Conservation (phyloP, 768 basidiomycete genomes). For the Steccherinum ochraceum region DNA sequence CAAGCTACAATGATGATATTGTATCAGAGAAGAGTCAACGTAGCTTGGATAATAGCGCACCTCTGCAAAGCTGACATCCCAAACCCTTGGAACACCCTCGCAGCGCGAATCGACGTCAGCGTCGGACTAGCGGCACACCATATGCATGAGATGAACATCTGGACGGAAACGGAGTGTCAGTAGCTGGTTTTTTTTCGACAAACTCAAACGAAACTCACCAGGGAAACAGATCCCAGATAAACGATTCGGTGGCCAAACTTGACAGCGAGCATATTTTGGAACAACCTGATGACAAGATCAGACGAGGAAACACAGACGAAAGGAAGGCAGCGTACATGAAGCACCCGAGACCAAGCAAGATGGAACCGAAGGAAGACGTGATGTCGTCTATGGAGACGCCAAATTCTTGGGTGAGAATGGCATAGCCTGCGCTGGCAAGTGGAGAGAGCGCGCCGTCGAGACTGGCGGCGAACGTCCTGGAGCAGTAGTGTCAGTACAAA, state of each 20-base stretch:
- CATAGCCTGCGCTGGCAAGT: conserved; percentile 38
- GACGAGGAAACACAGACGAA: not conserved
- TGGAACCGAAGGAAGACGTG: conserved; percentile 35
- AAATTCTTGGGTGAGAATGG: conserved; percentile 33
- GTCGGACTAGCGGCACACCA: conserved; percentile 39
- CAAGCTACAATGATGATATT: conserved; percentile 18
- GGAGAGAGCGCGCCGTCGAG: conserved; percentile 37
- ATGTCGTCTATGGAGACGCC: conserved; percentile 35
- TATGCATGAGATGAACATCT: conserved; percentile 41
- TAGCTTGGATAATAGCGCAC: conserved; percentile 13
- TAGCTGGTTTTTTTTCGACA: no score
- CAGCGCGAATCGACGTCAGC: conserved; percentile 34
- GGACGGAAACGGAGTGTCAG: no score
- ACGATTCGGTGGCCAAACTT: conserved; percentile 43
- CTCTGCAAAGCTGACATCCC: conserved; percentile 39
- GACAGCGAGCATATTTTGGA: conserved; percentile 33
- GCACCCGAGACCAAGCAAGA: conserved; percentile 34
- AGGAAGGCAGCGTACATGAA: conserved; percentile 33
- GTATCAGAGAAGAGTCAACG: not conserved
- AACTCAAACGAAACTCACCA: conserved; percentile 23
- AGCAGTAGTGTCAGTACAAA: not conserved
- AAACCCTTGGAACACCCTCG: conserved; percentile 40
- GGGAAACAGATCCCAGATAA: conserved; percentile 32
- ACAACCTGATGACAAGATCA: conserved; percentile 21
- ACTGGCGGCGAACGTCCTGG: conserved; percentile 34